phyloP scores from a whole-genome alignment of 176 grass and related monocot species.

The Neostapfia colusana region DNA sequence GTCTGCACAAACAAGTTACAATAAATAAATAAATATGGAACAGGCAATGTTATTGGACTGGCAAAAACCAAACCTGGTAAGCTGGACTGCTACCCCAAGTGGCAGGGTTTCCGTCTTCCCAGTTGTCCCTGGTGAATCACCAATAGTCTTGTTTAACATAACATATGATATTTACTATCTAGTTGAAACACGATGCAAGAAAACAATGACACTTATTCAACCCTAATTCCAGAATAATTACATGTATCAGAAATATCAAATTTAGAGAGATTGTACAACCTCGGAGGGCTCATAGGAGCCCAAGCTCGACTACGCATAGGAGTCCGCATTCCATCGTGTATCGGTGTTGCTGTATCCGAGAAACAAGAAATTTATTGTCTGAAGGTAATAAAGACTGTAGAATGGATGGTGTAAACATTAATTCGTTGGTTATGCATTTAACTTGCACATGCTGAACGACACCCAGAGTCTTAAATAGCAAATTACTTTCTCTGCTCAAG shows the following conservation, averaged over 20 bases:
- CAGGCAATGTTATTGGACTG: no score
- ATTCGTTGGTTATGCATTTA: not conserved
- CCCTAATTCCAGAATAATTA: not conserved
- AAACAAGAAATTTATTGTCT: constrained; percentile 15
- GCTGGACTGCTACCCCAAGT: constrained; percentile 94
- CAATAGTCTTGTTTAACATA: constrained; percentile 37
- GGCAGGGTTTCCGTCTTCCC: constrained; percentile 96
- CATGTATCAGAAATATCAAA: constrained; percentile 27
- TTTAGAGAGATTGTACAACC: constrained; percentile 52
- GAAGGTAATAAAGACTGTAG: constrained; percentile 6
- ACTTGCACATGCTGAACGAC: not conserved
- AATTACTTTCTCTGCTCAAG: not conserved
- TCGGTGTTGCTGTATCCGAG: constrained; percentile 75
- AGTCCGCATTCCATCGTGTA: constrained; percentile 95
- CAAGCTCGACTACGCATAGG: constrained; percentile 78
- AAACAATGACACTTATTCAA: not conserved
- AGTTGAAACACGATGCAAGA: constrained; percentile 16
- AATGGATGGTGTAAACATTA: not conserved
- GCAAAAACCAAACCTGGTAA: constrained; percentile 93
- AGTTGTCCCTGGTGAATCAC: constrained; percentile 77
- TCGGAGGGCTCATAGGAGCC: constrained; percentile 96
- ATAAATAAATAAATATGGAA: constrained; percentile 36
- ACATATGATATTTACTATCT: constrained; percentile 7
- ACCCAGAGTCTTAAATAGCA: not conserved
- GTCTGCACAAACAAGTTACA: constrained; percentile 10